Evolutionary conservation across 108 stramenopile genomes (phyloP), one percentile per base, ranked within the genome.

Genomic region (Cylindrotheca fusiformis): DNA sequence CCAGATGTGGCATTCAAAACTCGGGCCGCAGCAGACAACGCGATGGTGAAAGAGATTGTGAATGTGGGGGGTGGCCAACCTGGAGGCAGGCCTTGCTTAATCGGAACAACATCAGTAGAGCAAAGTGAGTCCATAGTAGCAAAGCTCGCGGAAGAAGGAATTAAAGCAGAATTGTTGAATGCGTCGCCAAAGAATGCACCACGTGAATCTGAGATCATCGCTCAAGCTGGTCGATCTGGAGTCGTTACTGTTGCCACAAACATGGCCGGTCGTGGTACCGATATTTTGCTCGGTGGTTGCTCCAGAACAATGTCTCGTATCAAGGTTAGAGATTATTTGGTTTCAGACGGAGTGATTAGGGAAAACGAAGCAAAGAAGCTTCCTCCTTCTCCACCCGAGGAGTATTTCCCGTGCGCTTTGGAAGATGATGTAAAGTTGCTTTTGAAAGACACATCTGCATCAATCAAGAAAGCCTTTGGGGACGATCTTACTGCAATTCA

Each of bases 161-260:
- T 98, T 32, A 56, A 88, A 20, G 86, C 86, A 3, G 88, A 84
- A 58, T 79, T 96, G 18, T 69, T 98, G 24, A 98, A 98, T 81
- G 97, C 97, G 1, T 84, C 84, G 1, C 95, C 95, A 25, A 86
- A 97, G 55, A 88, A 94, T 72, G 95, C 95, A 19, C 77, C 87
- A 29, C 77, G 93, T 17, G 97, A 97, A 75, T 81, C 88, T 45
- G 95, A 96, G 75, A 93, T 97, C 60, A 80, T 97, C 25, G 90
- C 93, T 3, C 97, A 97, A 72, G 97, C 97, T 23, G 97, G 97
- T 29, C 82, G 97, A 46, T 69, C 91, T 26, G 95, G 95, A 25
- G 84, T 81, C 12, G 97, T 97, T 25, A 97, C 97, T 5, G 96
- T 98, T 8, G 94, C 95, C 10, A 98, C 97, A n/a, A 98, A 98